These are phyloP conservation scores for Colletotrichum melonis DNA, from an alignment of 2,329 filamentous ascomycete species.

Conservation along the genomic window DNA sequence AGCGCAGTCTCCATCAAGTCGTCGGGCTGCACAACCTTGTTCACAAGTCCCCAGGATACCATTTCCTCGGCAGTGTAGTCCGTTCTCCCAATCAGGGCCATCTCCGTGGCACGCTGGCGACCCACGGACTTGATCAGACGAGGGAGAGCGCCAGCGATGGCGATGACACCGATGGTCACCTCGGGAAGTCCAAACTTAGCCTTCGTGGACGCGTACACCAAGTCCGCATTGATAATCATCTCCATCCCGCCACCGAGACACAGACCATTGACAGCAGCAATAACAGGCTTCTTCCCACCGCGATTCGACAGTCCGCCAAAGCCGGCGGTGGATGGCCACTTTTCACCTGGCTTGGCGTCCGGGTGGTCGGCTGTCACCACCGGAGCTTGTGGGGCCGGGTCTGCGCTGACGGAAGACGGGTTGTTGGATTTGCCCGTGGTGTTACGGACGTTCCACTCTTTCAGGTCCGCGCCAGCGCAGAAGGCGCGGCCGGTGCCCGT, in stretches of 20 bases:
- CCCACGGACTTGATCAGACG: constrained; percentile 75
- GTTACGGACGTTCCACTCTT: constrained; percentile 68
- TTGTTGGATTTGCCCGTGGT: constrained; percentile 32
- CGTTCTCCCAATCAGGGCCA: constrained; percentile 71
- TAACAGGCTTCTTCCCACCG: constrained; percentile 77
- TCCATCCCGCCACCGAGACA: constrained; percentile 83
- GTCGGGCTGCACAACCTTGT: constrained; percentile 64
- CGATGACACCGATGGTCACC: constrained; percentile 76
- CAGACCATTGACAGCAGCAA: constrained; percentile 81
- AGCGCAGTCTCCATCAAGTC: constrained; percentile 69
- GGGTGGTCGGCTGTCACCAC: constrained; percentile 18
- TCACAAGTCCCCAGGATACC: constrained; percentile 76
- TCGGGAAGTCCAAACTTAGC: constrained; percentile 79
- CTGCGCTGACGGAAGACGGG: constrained; percentile 1
- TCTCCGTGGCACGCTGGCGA: constrained; percentile 75
- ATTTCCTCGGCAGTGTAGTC: constrained; percentile 70
- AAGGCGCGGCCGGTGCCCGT: constrained; percentile 74
- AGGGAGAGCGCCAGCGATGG: constrained; percentile 77
- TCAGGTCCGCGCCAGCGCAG: constrained; percentile 76
- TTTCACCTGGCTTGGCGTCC: constrained; percentile 20
- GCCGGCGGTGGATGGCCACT: constrained; percentile 28
- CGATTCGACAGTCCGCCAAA: constrained; percentile 66
- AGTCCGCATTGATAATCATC: constrained; percentile 79
- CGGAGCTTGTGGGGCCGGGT: not conserved
- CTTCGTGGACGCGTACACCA: constrained; percentile 70